Evolutionary conservation across 2,329 filamentous ascomycete genomes (phyloP).

Genomic region (Paraconiothyrium brasiliense): DNA sequence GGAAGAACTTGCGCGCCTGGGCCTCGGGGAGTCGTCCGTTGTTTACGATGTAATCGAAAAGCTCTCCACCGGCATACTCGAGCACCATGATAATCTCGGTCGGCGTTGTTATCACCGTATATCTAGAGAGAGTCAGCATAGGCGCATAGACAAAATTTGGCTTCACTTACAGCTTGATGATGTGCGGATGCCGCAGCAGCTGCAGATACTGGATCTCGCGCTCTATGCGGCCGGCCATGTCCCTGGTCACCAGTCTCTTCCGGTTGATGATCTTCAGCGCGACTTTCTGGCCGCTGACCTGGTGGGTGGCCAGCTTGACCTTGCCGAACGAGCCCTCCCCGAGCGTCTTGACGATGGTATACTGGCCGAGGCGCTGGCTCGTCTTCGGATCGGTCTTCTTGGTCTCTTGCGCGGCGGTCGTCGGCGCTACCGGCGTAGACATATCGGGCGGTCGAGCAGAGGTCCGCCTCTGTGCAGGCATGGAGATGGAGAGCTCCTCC

Average conservation of each 20-base stretch:
- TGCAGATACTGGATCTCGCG: conserved; percentile 98
- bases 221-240: conserved; percentile 98
- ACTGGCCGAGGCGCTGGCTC: conserved; percentile 89
- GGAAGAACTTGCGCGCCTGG: conserved; percentile 96
- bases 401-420: conserved; percentile 44
- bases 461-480: conserved; percentile 70
- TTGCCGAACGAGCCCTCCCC: conserved; percentile 98
- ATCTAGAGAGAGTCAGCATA: conserved; percentile 61
- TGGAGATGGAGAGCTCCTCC: conserved; percentile 73
- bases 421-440: conserved; percentile 34
- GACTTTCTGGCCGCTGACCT: conserved; percentile 91
- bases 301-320: conserved; percentile 94
- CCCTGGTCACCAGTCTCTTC: conserved; percentile 93
- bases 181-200: conserved; percentile 93
- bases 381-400: conserved; percentile 65
- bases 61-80: conserved; percentile 93
- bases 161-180: conserved; percentile 87
- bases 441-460: conserved; percentile 48
- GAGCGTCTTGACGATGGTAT: conserved; percentile 87
- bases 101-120: conserved; percentile 94
- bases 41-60: conserved; percentile 98
- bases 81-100: conserved; percentile 99
- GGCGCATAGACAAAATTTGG: background rate
- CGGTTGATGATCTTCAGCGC: conserved; percentile 97
- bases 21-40: conserved; percentile 90